Conservation (phyloP, 2,329 filamentous ascomycete species). For the Colletotrichum limetticola region DNA sequence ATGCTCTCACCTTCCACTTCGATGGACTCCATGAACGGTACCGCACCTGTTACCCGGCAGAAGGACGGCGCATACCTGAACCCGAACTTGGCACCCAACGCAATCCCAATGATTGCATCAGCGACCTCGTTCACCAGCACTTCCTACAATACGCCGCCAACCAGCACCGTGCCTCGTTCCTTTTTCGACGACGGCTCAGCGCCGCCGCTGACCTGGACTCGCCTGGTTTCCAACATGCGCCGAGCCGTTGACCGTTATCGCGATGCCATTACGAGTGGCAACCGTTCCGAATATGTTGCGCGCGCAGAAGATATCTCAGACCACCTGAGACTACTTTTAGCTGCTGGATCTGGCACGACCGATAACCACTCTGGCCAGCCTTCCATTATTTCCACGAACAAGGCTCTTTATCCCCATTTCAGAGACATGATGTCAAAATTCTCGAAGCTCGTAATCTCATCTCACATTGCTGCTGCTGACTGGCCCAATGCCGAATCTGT, state of each 20-base stretch:
- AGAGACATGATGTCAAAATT: conserved; percentile 99
- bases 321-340: conserved; percentile 91
- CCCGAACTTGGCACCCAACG: conserved; percentile 45
- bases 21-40: conserved; percentile 86
- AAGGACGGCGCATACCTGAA: conserved; percentile 67
- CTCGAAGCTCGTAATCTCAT: conserved; percentile 98
- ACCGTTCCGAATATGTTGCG: conserved; percentile 90
- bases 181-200: conserved; percentile 92
- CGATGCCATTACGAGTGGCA: conserved; percentile 84
- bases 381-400: conserved; percentile 99
- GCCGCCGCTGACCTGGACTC: conserved; percentile 86
- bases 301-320: conserved; percentile 98
- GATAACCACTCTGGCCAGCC: conserved; percentile 99
- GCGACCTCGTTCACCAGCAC: conserved; percentile 72
- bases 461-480: conserved; percentile 95
- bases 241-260: conserved; percentile 89
- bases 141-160: conserved; percentile 66
- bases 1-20: conserved; percentile 88
- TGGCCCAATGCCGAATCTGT: conserved; percentile 95
- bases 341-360: conserved; percentile 94
- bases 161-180: conserved; percentile 76
- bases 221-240: conserved; percentile 93
- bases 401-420: conserved; percentile 96
- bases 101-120: conserved; percentile 63
- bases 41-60: conserved; percentile 68